phyloP scores from a whole-genome alignment of 2,329 filamentous ascomycete genomes.

The Claviceps pusilla region DNA sequence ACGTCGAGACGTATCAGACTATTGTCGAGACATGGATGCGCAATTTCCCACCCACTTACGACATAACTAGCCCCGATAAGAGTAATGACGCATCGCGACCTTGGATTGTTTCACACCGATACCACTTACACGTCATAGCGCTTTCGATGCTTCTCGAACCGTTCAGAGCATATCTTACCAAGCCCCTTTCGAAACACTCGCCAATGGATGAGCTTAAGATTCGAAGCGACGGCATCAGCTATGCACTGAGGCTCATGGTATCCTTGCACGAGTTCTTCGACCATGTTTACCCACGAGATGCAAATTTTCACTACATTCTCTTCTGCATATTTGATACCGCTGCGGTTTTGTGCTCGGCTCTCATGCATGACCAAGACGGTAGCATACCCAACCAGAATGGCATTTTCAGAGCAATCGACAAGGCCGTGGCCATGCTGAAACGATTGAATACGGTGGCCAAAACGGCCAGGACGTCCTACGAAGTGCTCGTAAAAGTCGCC shows the following conservation, averaged over 20 bases:
- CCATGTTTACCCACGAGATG: constrained; percentile 28
- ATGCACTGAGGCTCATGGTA: constrained; percentile 27
- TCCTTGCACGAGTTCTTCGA: constrained; percentile 27
- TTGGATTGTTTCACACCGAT: constrained; percentile 31
- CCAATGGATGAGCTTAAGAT: constrained; percentile 21
- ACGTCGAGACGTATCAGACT: constrained; percentile 18
- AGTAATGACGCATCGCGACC: constrained; percentile 24
- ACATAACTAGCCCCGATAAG: constrained; percentile 24
- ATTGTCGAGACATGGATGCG: constrained; percentile 28
- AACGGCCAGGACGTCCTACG: constrained; percentile 18
- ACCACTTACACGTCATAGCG: constrained; percentile 28
- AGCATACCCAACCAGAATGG: constrained; percentile 26
- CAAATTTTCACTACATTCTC: constrained; percentile 33
- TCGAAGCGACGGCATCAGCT: constrained; percentile 27
- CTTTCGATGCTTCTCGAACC: constrained; percentile 31
- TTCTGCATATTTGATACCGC: constrained; percentile 38
- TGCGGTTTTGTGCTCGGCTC: constrained; percentile 33
- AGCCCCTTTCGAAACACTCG: constrained; percentile 14
- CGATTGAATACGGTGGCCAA: constrained; percentile 16
- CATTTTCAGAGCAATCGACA: constrained; percentile 24
- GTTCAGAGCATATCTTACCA: constrained; percentile 30
- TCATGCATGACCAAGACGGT: constrained; percentile 32
- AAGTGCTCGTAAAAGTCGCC: constrained; percentile 17
- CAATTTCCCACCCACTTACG: constrained; percentile 26
- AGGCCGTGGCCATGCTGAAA: constrained; percentile 20